These are phyloP conservation scores for Vicia villosa DNA, from an alignment of 306 rosid species.

Conservation along the genomic window DNA sequence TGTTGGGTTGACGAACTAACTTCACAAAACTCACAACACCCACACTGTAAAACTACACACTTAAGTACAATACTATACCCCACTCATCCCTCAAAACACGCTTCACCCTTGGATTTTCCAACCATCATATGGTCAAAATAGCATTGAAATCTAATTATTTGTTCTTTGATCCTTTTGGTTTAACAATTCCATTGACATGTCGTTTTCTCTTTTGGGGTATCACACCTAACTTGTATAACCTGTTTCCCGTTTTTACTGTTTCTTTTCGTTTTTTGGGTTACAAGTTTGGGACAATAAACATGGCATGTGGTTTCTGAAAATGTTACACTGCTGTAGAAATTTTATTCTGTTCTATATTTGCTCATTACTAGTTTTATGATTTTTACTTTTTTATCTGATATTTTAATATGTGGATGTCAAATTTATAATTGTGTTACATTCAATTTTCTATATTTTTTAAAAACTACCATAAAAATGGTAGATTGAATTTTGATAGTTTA, in stretches of 20 bases:
- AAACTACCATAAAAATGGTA: no score
- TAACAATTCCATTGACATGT: constrained; percentile 32
- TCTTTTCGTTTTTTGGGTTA: neutral
- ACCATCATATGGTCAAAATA: constrained; percentile 12
- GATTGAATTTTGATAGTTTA: no score
- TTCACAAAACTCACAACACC: no score
- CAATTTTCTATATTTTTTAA: no score
- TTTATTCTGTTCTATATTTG: no score
- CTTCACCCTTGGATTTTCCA: neutral
- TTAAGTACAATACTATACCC: constrained; percentile 10
- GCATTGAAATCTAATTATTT: neutral
- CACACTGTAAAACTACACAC: constrained; percentile 12
- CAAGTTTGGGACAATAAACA: neutral
- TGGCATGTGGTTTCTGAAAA: constrained; percentile 25
- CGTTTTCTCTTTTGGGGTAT: constrained; percentile 30
- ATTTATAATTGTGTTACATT: no score
- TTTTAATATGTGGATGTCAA: no score
- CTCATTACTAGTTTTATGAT: no score
- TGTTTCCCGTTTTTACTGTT: constrained; percentile 33
- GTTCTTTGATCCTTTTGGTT: constrained; percentile 25
- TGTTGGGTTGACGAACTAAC: no score
- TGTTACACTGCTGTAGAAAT: no score
- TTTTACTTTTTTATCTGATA: no score
- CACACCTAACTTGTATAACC: constrained; percentile 11
- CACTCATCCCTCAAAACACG: constrained; percentile 19